These are phyloP conservation scores for Sclerospora graminicola DNA, from an alignment of 352 stramenopile species.

Conservation along the genomic window DNA sequence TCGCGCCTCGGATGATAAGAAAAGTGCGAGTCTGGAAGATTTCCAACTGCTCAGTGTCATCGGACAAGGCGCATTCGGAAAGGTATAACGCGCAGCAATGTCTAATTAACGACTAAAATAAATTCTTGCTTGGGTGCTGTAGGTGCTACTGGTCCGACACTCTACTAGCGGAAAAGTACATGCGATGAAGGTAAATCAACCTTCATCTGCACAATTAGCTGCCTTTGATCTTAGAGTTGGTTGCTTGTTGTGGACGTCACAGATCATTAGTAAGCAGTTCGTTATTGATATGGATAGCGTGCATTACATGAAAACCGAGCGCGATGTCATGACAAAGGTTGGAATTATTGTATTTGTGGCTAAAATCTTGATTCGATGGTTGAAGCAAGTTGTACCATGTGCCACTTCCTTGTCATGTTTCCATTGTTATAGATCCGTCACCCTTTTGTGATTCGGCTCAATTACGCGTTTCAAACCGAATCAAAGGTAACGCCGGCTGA, in stretches of 20 bases:
- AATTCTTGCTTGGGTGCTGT: background rate
- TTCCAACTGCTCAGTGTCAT: conserved; percentile 98
- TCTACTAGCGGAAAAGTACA: conserved; percentile 42
- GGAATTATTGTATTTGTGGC: background rate
- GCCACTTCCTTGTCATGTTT: background rate
- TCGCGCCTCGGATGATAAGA: conserved; percentile 19
- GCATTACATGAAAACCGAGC: conserved; percentile 69
- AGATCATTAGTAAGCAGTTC: conserved; percentile 84
- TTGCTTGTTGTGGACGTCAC: background rate
- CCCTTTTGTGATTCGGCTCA: conserved; percentile 71
- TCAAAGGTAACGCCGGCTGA: conserved; percentile 39
- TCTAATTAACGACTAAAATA: background rate
- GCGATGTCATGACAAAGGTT: conserved; percentile 82
- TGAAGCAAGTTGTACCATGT: background rate
- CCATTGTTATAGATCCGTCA: conserved; percentile 44
- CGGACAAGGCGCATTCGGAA: conserved; percentile 69
- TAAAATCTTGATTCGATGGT: background rate
- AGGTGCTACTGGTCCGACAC: conserved; percentile 73
- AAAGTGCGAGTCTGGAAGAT: conserved; percentile 80
- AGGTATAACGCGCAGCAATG: conserved; percentile 14
- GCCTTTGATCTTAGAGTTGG: background rate
- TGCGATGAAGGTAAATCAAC: conserved; percentile 59
- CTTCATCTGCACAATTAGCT: background rate
- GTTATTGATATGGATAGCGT: conserved; percentile 72
- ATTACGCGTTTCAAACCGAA: conserved; percentile 74